Conservation (phyloP, 352 stramenopile species). For the Globisporangium megalacanthum region DNA sequence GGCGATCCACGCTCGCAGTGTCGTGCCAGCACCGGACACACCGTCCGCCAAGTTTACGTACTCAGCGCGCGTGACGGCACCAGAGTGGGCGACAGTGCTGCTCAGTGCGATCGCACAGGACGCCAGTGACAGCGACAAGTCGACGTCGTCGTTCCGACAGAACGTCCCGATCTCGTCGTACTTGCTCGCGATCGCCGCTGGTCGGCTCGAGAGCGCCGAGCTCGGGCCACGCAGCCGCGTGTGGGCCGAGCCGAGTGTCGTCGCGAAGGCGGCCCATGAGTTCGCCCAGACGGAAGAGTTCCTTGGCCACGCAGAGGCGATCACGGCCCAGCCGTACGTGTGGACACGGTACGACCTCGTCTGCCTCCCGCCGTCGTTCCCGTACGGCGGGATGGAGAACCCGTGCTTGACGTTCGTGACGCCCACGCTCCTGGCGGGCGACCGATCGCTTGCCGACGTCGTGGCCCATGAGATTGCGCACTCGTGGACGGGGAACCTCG, state of each 20-base stretch:
- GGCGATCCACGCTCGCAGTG: slow-evolving; percentile 93
- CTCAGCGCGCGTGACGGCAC: slow-evolving; percentile 85
- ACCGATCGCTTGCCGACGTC: slow-evolving; percentile 93
- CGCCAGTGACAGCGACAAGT: too few relatives aligned
- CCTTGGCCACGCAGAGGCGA: slow-evolving; percentile 87
- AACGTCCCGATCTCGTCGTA: slow-evolving; percentile 93
- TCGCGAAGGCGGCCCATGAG: slow-evolving; percentile 90
- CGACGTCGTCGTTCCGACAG: slow-evolving; percentile 65
- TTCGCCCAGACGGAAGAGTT: slow-evolving; percentile 95
- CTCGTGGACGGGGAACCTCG: slow-evolving; percentile 96
- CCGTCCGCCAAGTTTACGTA: slow-evolving; percentile 94
- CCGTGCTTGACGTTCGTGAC: slow-evolving; percentile 95
- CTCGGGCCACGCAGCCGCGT: slow-evolving; percentile 85
- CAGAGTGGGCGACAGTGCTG: slow-evolving; percentile 90
- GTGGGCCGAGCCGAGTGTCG: slow-evolving; percentile 92
- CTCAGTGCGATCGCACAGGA: slow-evolving; percentile 80
- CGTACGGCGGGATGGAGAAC: slow-evolving; percentile 75
- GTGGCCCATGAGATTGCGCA: slow-evolving; percentile 97
- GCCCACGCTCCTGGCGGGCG: slow-evolving; percentile 93
- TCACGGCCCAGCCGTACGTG: slow-evolving; percentile 90
- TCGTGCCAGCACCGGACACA: slow-evolving; percentile 96
- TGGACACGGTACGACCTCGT: slow-evolving; percentile 97
- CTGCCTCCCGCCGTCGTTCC: slow-evolving; percentile 94
- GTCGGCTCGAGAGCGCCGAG: slow-evolving; percentile 88
- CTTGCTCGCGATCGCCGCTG: slow-evolving; percentile 91